A percentile compares a stretch with the other conserved stretches of the same genome.
Evolutionary conservation across 345 rosid genomes (phyloP).

Genomic region (Eucalyptus brandiana): DNA sequence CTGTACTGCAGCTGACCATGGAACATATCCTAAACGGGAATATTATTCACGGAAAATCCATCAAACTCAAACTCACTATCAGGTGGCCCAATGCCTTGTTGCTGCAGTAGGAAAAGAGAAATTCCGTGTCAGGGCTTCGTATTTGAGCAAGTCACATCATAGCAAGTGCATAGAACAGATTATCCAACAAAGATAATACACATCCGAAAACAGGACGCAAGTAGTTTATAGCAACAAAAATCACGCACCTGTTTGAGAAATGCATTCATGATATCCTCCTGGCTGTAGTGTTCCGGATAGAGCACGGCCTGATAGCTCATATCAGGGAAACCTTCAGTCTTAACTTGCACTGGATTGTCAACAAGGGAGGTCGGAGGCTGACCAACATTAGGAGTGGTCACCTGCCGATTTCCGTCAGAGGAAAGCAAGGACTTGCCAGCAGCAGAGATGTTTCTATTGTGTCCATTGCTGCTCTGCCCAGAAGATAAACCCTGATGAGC

Average conservation of each 20-base stretch:
- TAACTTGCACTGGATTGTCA: conserved; percentile 42
- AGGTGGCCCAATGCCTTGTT: conserved; percentile 40
- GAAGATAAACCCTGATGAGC: conserved; percentile 44
- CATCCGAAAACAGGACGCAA: neutral
- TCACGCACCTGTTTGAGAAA: conserved; percentile 68
- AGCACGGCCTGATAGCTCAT: conserved; percentile 15
- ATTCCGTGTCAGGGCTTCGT: neutral
- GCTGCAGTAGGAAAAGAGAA: conserved; percentile 27
- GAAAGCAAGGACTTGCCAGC: conserved; percentile 20
- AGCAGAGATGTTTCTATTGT: conserved; percentile 13
- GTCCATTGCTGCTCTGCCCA: conserved; percentile 35
- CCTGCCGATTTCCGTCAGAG: conserved; percentile 8
- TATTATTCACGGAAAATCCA: conserved; percentile 60
- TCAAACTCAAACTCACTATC: conserved; percentile 76
- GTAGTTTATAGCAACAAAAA: neutral
- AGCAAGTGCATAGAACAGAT: neutral
- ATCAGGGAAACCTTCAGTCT: conserved; percentile 56
- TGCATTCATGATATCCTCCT: conserved; percentile 89
- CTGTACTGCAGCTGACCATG: neutral
- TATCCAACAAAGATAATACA: neutral
- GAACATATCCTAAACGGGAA: conserved; percentile 37
- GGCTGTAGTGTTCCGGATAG: conserved; percentile 46
- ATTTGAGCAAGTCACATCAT: neutral
- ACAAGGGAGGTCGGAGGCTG: conserved; percentile 14
- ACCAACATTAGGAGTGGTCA: conserved; percentile 11